Evolutionary conservation across 805 yeast species (phyloP).

Genomic region (Ogataea paradorogensis): DNA sequence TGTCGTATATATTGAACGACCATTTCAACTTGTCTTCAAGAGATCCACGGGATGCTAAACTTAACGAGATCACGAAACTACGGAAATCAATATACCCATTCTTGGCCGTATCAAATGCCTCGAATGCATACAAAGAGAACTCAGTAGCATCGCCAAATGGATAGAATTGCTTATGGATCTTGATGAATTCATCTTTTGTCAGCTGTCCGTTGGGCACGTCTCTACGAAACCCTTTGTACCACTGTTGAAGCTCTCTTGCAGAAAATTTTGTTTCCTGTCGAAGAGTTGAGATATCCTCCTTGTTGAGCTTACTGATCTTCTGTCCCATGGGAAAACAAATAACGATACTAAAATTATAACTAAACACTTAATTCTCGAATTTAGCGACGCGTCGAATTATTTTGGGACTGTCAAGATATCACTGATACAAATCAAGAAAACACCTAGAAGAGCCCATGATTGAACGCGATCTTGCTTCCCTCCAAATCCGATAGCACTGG

Average conservation of each 20-base stretch:
- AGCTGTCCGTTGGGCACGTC: constrained; percentile 93
- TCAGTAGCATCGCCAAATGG: constrained; percentile 97
- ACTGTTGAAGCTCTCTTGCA: constrained; percentile 90
- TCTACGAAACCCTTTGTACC: constrained; percentile 95
- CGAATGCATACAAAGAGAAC: constrained; percentile 83
- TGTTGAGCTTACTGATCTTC: constrained; percentile 86
- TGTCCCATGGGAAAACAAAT: constrained; percentile 69
- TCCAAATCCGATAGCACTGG: constrained; percentile 76
- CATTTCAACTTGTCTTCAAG: constrained; percentile 81
- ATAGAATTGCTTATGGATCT: constrained; percentile 92
- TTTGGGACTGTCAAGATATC: constrained; percentile 32
- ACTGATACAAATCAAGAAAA: constrained; percentile 51
- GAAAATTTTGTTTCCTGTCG: constrained; percentile 88
- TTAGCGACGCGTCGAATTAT: constrained; percentile 5
- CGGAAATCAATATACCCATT: constrained; percentile 84
- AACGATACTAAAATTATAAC: not conserved
- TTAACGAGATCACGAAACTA: constrained; percentile 85
- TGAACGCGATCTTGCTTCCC: constrained; percentile 62
- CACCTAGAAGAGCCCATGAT: constrained; percentile 59
- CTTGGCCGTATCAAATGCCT: constrained; percentile 80
- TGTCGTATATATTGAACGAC: constrained; percentile 88
- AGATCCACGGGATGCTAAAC: constrained; percentile 83
- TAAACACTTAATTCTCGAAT: not conserved
- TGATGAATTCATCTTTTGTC: constrained; percentile 81
- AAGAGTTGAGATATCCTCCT: constrained; percentile 81